Percentiles rank a stretch among this genome's conserved stretches.
phyloP scores from a whole-genome alignment of 2,329 filamentous ascomycete genomes.

The Ophiostoma himal-ulmi region DNA sequence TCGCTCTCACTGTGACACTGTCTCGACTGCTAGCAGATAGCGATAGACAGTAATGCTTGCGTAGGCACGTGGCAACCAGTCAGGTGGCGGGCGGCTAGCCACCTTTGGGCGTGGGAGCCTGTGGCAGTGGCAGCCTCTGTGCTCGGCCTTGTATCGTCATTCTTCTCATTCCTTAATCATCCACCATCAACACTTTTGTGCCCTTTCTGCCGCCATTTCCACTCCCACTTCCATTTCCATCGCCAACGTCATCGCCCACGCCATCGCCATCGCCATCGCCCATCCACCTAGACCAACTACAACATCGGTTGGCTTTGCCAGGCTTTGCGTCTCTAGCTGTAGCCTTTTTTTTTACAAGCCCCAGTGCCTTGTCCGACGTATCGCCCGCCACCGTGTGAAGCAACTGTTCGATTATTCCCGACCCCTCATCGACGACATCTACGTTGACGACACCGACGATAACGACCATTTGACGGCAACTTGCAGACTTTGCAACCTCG shows the following conservation, averaged over 20 bases:
- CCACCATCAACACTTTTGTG: not conserved
- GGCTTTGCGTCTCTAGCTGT: not conserved
- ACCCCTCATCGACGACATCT: slow-evolving; percentile 8
- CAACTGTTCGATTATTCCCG: not conserved
- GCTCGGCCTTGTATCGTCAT: slow-evolving; percentile 15
- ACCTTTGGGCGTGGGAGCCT: no score
- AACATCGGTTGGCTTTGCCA: not conserved
- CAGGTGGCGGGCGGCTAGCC: slow-evolving; percentile 2
- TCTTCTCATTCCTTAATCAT: not conserved
- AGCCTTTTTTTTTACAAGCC: not conserved
- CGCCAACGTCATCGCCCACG: not conserved
- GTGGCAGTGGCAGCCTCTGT: not conserved
- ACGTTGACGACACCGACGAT: slow-evolving; percentile 4
- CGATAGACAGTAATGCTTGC: not conserved
- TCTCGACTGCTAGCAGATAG: not conserved
- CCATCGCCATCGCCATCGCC: not conserved
- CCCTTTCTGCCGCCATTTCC: not conserved
- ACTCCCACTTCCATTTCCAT: not conserved
- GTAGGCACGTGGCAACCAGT: slow-evolving; percentile 10
- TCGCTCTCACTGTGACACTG: no score
- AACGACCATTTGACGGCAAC: not conserved
- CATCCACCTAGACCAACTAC: not conserved
- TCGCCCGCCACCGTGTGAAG: not conserved
- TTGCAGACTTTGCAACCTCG: not conserved
- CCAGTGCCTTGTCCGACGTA: not conserved